phyloP scores from a whole-genome alignment of 1,139 yeast genomes.

The Candida glucosophila region DNA sequence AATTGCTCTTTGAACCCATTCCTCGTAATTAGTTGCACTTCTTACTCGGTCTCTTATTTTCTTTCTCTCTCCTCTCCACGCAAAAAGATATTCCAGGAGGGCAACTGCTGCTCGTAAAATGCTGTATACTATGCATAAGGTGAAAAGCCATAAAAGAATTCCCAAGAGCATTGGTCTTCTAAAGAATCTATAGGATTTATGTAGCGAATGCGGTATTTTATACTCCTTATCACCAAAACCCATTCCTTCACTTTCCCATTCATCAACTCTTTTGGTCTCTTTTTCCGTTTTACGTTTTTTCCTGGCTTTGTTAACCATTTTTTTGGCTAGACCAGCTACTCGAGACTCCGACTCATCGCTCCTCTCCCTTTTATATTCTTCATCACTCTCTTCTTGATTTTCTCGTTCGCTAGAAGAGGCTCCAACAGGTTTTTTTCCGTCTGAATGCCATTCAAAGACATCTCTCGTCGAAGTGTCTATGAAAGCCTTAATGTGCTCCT shows the following conservation, averaged over 20 bases:
- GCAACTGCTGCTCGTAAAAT: slow-evolving; percentile 55
- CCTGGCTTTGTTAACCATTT: slow-evolving; percentile 1
- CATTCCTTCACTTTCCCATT: slow-evolving; percentile 30
- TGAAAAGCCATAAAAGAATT: slow-evolving; percentile 44
- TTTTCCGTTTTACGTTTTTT: slow-evolving; percentile 3
- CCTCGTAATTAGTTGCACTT: slow-evolving; percentile 41
- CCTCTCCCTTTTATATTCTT: too few relatives aligned
- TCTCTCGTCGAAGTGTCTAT: slow-evolving; percentile 36
- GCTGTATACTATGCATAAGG: slow-evolving; percentile 43
- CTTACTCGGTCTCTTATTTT: slow-evolving; percentile 42
- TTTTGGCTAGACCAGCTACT: too few relatives aligned
- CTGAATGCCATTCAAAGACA: slow-evolving; percentile 3
- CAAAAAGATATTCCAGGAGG: slow-evolving; percentile 47
- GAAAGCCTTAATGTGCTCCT: slow-evolving; percentile 30
- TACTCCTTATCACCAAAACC: too few relatives aligned
- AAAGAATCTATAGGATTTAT: slow-evolving; percentile 42
- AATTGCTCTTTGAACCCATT: slow-evolving; percentile 56
- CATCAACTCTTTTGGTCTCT: too few relatives aligned
- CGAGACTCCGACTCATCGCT: too few relatives aligned
- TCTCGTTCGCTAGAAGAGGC: too few relatives aligned
- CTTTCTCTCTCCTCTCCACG: slow-evolving; percentile 55
- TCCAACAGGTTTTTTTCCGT: too few relatives aligned
- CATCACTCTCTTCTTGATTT: too few relatives aligned
- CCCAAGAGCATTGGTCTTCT: slow-evolving; percentile 58
- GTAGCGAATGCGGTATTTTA: too few relatives aligned